Evolutionary conservation across 2,329 filamentous ascomycete species (phyloP), one percentile per base, ranked within the genome.

Genomic region (Pseudocercospora eumusae): DNA sequence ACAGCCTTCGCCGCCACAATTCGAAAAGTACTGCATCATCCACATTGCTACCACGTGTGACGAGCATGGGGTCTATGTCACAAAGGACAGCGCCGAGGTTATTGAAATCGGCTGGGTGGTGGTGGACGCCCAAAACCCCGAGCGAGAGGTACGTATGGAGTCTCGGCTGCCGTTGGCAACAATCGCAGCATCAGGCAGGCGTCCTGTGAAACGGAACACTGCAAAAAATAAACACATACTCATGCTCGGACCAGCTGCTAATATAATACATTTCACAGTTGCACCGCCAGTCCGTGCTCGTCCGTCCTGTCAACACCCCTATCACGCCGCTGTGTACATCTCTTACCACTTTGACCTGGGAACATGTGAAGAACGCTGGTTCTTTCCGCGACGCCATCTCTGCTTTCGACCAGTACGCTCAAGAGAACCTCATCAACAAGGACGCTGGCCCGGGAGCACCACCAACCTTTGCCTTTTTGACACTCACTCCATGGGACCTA

Each of bases 101-200:
- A 99, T 99, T 78, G 95, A 99, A 85, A 85, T 99, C 75, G 95
- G 93, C 67, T 99, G 95, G 95, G 96, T 98, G 75, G 81, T 99
- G 74, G 70, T 74, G 27, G 66, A 73, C 66, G 67, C 72, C 33
- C 65, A 70, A 52, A 72, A 74, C 62, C 71, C 72, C 21, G 67
- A 68, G 66, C 71, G 72, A 57, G 73, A 75, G 72, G 73, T 75
- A 71, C 58, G 67, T 69, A 20, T 52, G 47, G 47, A 31, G 64
- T 66, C 60, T 59, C 59, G 58, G 60, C 57, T 54, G 55, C 31
- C 40, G 62, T 57, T 66, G 56, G 33, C 47, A n/a, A 49, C 58
- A 64, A 64, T 61, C 56, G 59, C 62, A 49, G 54, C 55, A 60
- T 56, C 33, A 56, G 31, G 60, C 56, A 61, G 64, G 63, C 57